Evolutionary conservation across 768 basidiomycete genomes (phyloP), one percentile per base, ranked within the genome.

Genomic region (Suillus spraguei): DNA sequence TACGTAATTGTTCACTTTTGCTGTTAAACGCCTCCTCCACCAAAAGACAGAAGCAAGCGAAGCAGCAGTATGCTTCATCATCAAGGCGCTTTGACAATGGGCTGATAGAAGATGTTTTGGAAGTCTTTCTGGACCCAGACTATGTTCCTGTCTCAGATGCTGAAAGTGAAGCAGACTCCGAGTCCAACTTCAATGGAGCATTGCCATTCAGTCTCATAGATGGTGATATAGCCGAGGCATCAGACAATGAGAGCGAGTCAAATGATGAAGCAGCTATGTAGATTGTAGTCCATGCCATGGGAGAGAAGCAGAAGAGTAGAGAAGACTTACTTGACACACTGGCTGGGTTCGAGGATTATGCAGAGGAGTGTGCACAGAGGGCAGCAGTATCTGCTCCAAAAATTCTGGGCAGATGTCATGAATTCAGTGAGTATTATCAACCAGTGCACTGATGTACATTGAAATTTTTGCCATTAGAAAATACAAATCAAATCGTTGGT

Each of bases 191-290:
- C n/a, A 20, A 49, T 49, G 52, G 42, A 53, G 20, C 33, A 53
- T n/a, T 53, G 9, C 35, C 52, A 53, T 35, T 53, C 52, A 53
- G 52, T 35, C 52, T 35, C 32, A 35, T 35, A 33, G 52, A 53
- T 0, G 11, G 20, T 1, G 3, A 49, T 49, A 49, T 53, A 53
- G 20, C 2, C 1, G 20, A 53, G 20, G 33, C 2, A 10, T 44
- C 42, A 44, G 20, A 44, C n/a, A 44, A 44, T 5, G 9, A 44
- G 1, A 44, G 42, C 42, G 4, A 44, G 42, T 44, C 20, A 1
- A 10, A 44, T 44, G 20, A 42, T 20, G 41, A 42, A 42, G 41
- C 17, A 20, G 7, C 41, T n/a, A n/a, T n/a, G n/a, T n/a, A n/a
- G n/a, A n/a, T n/a, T n/a, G n/a, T n/a, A n/a, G n/a, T n/a, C n/a